Evolutionary conservation across 768 basidiomycete species (phyloP).

Genomic region (Dentipellis sp.): DNA sequence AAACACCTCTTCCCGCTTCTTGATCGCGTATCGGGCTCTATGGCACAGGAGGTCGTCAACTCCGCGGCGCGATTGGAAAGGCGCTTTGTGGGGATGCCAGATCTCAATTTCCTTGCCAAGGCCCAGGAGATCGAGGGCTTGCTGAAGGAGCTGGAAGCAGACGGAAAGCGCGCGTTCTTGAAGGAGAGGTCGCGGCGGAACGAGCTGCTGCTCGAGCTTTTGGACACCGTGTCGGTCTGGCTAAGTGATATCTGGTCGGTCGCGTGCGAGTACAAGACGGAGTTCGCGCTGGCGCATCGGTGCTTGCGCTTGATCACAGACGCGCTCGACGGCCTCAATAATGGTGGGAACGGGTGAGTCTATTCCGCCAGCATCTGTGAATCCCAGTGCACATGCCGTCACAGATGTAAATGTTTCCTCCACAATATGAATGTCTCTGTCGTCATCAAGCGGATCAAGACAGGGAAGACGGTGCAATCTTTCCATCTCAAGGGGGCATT

Average conservation of each 20-base stretch:
- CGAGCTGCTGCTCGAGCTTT: slow-evolving; percentile 45
- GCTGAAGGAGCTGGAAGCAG: slow-evolving; percentile 42
- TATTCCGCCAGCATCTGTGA: too few species aligned
- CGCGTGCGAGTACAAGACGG: slow-evolving; percentile 47
- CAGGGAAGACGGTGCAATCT: slow-evolving; percentile 35
- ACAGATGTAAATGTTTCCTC: slow-evolving; percentile 48
- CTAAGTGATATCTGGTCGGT: slow-evolving; percentile 54
- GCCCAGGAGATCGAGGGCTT: slow-evolving; percentile 44
- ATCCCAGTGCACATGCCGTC: too few species aligned
- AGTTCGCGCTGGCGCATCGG: slow-evolving; percentile 42
- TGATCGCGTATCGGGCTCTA: slow-evolving; percentile 31
- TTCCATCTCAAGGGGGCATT: slow-evolving; percentile 41
- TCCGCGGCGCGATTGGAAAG: slow-evolving; percentile 32
- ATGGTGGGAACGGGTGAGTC: too few species aligned
- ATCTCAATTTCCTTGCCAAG: slow-evolving; percentile 43
- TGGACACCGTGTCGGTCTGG: slow-evolving; percentile 47
- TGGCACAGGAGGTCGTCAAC: slow-evolving; percentile 15
- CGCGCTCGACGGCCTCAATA: slow-evolving; percentile 22
- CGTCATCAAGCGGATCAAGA: slow-evolving; percentile 29
- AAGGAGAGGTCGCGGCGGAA: slow-evolving; percentile 45
- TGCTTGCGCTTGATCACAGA: slow-evolving; percentile 47
- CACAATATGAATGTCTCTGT: slow-evolving; percentile 38
- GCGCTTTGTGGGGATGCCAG: slow-evolving; percentile 33
- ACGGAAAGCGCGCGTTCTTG: slow-evolving; percentile 42
- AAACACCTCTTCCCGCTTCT: slow-evolving; percentile 37